Conservation (phyloP, 257 asterid genomes). For the Verbascum thapsus region DNA sequence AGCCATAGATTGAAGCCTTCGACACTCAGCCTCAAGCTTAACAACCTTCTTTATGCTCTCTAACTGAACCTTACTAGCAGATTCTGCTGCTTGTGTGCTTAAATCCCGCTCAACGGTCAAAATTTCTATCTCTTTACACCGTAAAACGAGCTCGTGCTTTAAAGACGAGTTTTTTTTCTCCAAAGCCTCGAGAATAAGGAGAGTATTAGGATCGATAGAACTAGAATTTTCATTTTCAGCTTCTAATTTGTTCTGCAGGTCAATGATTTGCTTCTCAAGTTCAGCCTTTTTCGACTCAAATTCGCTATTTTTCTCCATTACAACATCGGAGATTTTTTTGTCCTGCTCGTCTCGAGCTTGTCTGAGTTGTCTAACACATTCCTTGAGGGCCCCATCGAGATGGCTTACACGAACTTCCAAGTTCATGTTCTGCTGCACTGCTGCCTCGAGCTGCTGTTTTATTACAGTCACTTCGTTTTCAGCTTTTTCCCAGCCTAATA, state of each 20-base stretch:
- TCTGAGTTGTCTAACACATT: constrained; percentile 63
- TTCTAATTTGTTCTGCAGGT: constrained; percentile 40
- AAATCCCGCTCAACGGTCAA: constrained; percentile 64
- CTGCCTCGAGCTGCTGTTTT: constrained; percentile 58
- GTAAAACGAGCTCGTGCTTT: constrained; percentile 49
- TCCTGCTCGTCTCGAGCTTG: constrained; percentile 58
- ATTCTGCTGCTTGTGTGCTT: constrained; percentile 74
- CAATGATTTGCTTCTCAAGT: constrained; percentile 52
- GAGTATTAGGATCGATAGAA: constrained; percentile 35
- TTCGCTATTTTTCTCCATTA: constrained; percentile 34
- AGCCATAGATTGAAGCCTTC: constrained; percentile 45
- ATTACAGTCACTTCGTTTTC: constrained; percentile 52
- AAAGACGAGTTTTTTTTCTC: constrained; percentile 62
- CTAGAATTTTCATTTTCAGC: constrained; percentile 33
- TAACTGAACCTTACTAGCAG: constrained; percentile 72
- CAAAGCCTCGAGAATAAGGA: constrained; percentile 36
- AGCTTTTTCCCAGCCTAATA: constrained; percentile 67
- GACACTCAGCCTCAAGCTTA: constrained; percentile 58
- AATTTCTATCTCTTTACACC: constrained; percentile 50
- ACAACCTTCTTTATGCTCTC: constrained; percentile 63
- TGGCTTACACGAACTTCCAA: constrained; percentile 57
- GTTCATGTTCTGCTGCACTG: constrained; percentile 51
- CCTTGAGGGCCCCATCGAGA: constrained; percentile 64
- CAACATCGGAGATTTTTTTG: constrained; percentile 34
- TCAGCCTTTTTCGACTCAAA: constrained; percentile 43